Evolutionary conservation across 345 rosid genomes (phyloP).

Genomic region (Carallia pectinifolia): DNA sequence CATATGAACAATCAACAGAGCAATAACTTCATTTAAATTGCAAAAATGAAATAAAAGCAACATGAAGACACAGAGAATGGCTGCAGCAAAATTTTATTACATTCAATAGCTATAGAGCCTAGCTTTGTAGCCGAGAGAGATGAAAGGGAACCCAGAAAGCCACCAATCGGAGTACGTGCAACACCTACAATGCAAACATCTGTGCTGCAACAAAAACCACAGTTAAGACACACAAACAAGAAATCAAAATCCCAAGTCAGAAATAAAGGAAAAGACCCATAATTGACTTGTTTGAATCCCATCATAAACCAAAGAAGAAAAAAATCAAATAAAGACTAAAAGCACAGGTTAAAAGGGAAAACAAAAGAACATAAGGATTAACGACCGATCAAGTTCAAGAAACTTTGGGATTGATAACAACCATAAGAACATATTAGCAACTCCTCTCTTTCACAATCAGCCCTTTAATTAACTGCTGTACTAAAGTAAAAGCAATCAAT

Average conservation of each 20-base stretch:
- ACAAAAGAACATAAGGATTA: no score
- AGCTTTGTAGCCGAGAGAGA: slow-evolving; percentile 32
- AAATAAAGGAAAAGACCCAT: not conserved
- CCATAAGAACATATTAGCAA: no score
- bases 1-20: not conserved
- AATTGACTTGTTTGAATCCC: no score
- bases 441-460: no score
- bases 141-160: slow-evolving; percentile 34
- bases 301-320: no score
- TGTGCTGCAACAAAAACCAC: not conserved
- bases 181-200: slow-evolving; percentile 3
- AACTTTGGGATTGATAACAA: no score
- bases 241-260: not conserved
- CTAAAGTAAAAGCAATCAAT: no score
- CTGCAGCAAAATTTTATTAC: slow-evolving; percentile 4
- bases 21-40: not conserved
- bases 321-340: no score
- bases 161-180: slow-evolving; percentile 31
- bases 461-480: no score
- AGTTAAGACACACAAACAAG: no score
- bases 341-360: no score
- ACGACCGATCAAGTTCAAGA: not conserved
- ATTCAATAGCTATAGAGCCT: slow-evolving; percentile 23
- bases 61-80: not conserved
- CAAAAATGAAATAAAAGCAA: not conserved